Evolutionary conservation across 768 basidiomycete species (phyloP).

Genomic region (Boletellus emodensis): DNA sequence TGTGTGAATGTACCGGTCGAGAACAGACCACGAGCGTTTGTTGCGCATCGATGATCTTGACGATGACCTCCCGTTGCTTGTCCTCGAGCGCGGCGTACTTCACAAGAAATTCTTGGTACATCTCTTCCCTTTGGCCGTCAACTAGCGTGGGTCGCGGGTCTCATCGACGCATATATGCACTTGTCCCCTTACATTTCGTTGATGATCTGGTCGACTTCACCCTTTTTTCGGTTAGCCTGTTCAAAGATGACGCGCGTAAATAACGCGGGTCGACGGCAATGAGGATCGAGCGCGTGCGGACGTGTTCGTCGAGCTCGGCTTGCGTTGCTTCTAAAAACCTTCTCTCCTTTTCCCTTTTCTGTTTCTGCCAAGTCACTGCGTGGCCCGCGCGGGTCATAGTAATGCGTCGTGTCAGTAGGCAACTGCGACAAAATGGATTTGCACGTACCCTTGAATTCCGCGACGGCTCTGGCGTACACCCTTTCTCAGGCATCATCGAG

Average conservation of each 20-base stretch:
- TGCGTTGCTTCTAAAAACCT: conserved; percentile 20
- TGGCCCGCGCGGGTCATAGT: background rate
- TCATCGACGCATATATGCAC: conserved; percentile 6
- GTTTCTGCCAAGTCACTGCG: conserved; percentile 32
- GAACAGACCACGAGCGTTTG: conserved; percentile 24
- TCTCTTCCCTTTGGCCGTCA: conserved; percentile 16
- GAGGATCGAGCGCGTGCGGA: background rate
- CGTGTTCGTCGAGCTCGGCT: conserved; percentile 26
- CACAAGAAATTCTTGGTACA: conserved; percentile 25
- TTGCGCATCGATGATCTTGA: conserved; percentile 23
- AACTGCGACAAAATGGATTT: background rate
- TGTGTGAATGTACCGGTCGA: background rate
- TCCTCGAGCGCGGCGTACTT: conserved; percentile 25
- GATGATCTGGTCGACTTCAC: conserved; percentile 17
- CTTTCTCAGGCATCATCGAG: conserved; percentile 13
- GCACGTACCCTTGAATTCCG: conserved; percentile 30
- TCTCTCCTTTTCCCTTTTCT: conserved; percentile 23
- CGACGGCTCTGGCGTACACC: conserved; percentile 28
- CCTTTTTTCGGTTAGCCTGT: conserved; percentile 23
- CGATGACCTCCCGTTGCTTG: conserved; percentile 24
- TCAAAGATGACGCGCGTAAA: background rate
- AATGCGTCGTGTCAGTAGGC: background rate
- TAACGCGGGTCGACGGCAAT: background rate
- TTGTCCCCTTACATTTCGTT: conserved; percentile 22
- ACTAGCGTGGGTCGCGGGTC: background rate